A percentile compares a stretch with the other conserved stretches of the same genome.
Evolutionary conservation across 2,329 filamentous ascomycete species (phyloP).

Genomic region (Alternaria brassicae): DNA sequence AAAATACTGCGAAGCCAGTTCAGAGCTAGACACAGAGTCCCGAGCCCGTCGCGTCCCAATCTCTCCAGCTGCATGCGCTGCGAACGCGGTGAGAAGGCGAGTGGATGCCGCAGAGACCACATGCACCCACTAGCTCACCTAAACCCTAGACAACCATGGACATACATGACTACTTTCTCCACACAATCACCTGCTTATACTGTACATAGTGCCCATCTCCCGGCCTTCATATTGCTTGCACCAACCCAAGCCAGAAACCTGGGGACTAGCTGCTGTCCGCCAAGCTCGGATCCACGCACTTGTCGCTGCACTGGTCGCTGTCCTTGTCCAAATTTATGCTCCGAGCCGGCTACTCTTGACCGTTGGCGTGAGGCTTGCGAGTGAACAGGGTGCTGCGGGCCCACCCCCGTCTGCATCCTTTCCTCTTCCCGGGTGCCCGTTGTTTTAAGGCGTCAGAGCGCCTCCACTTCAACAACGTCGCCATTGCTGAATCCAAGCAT

Average conservation of each 20-base stretch:
- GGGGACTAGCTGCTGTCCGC: slow-evolving; percentile 30
- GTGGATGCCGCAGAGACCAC: slow-evolving; percentile 31
- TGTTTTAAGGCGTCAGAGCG: slow-evolving; percentile 44
- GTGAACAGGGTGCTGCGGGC: slow-evolving; percentile 35
- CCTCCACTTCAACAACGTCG: slow-evolving; percentile 47
- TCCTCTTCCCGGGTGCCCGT: slow-evolving; percentile 39
- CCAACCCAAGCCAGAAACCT: slow-evolving; percentile 27
- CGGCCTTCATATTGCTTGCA: slow-evolving; percentile 28
- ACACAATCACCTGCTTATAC: slow-evolving; percentile 21
- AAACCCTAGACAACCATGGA: slow-evolving; percentile 18
- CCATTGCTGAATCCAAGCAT: slow-evolving; percentile 45
- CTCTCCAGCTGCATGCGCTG: slow-evolving; percentile 31
- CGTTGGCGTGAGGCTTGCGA: slow-evolving; percentile 45
- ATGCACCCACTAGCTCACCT: slow-evolving; percentile 34
- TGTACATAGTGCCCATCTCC: slow-evolving; percentile 15
- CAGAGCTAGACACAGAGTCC: slow-evolving; percentile 13
- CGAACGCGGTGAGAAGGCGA: slow-evolving; percentile 23
- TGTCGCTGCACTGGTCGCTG: slow-evolving; percentile 30
- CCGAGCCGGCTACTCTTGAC: slow-evolving; percentile 37
- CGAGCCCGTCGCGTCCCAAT: slow-evolving; percentile 25
- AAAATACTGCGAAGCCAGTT: slow-evolving; percentile 33
- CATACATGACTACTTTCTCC: slow-evolving; percentile 20
- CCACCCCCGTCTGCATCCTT: slow-evolving; percentile 37
- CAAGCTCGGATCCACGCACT: slow-evolving; percentile 41
- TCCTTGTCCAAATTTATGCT: slow-evolving; percentile 37